phyloP scores from a whole-genome alignment of 1,284 basidiomycete species.

The Microbotryomycetes sp. region DNA sequence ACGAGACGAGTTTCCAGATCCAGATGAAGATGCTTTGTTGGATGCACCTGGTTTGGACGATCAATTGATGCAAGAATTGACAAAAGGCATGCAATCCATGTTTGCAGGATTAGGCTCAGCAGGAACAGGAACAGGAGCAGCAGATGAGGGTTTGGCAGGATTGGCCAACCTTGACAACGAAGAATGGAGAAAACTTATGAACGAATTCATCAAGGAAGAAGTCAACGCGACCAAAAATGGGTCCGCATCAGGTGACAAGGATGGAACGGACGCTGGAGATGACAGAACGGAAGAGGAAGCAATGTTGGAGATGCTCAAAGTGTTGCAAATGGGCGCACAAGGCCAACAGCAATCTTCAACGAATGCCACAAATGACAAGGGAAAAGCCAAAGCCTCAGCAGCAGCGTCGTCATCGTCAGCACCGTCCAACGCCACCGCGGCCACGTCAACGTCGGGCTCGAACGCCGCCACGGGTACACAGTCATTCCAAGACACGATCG shows the following conservation, averaged over 20 bases:
- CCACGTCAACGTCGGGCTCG: too few relatives aligned
- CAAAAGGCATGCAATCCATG: constrained; percentile 75
- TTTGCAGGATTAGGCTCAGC: constrained; percentile 56
- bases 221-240: constrained; percentile 36
- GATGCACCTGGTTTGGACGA: constrained; percentile 34
- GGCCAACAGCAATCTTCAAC: not conserved
- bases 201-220: constrained; percentile 29
- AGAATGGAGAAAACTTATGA: constrained; percentile 26
- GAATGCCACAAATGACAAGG: not conserved
- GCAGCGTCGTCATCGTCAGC: constrained; percentile 10
- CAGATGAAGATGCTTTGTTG: constrained; percentile 42
- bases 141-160: constrained; percentile 43
- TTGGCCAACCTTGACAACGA: constrained; percentile 23
- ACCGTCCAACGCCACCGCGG: too few relatives aligned
- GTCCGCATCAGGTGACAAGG: constrained; percentile 46
- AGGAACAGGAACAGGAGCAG: not conserved
- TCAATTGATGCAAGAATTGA: constrained; percentile 65
- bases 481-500: constrained; percentile 68
- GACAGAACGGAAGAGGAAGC: not conserved
- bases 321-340: not conserved
- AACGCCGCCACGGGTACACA: constrained; percentile 5
- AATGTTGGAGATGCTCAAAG: not conserved
- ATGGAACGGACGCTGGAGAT: constrained; percentile 1
- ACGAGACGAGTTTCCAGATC: constrained; percentile 47
- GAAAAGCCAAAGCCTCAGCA: constrained; percentile 27